Evolutionary conservation across 2,329 filamentous ascomycete genomes (phyloP).

Genomic region (Amylocarpus encephaloides): DNA sequence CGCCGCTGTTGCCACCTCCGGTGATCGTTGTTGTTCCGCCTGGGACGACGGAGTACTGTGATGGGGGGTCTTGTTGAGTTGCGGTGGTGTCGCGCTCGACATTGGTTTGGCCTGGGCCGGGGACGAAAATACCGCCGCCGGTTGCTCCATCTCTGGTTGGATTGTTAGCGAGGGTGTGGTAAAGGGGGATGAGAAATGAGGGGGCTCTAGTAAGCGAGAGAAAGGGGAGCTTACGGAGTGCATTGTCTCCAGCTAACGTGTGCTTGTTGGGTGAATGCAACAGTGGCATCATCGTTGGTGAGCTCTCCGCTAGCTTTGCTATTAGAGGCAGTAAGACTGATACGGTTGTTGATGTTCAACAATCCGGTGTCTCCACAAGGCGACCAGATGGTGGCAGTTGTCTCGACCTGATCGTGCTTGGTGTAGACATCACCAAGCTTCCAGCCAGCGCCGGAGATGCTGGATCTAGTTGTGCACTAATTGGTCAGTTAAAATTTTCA

Average conservation of each 20-base stretch:
- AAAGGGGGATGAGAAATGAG: neutral
- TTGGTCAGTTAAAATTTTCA: neutral
- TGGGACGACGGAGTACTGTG: constrained; percentile 1
- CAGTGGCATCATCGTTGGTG: constrained; percentile 20
- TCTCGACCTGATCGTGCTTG: constrained; percentile 17
- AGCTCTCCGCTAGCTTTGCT: constrained; percentile 10
- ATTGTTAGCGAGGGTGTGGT: neutral
- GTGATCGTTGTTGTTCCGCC: constrained; percentile 1
- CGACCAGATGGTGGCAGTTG: constrained; percentile 17
- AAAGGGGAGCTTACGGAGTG: constrained; percentile 3
- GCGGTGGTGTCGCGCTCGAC: neutral
- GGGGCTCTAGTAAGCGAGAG: neutral
- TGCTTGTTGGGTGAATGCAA: constrained; percentile 17
- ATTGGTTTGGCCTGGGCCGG: neutral
- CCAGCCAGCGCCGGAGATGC: constrained; percentile 16
- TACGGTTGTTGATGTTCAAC: constrained; percentile 21
- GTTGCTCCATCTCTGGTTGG: constrained; percentile 1
- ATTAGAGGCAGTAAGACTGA: constrained; percentile 12
- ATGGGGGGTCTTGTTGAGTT: neutral
- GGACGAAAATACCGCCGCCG: constrained; percentile 4
- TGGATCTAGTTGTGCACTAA: constrained; percentile 15
- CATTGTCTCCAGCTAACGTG: constrained; percentile 16
- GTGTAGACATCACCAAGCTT: constrained; percentile 16
- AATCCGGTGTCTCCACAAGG: constrained; percentile 20
- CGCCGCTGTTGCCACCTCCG: neutral